Evolutionary conservation across 495 filamentous ascomycete species (phyloP).

Genomic region (Aspergillus saccharolyticus): DNA sequence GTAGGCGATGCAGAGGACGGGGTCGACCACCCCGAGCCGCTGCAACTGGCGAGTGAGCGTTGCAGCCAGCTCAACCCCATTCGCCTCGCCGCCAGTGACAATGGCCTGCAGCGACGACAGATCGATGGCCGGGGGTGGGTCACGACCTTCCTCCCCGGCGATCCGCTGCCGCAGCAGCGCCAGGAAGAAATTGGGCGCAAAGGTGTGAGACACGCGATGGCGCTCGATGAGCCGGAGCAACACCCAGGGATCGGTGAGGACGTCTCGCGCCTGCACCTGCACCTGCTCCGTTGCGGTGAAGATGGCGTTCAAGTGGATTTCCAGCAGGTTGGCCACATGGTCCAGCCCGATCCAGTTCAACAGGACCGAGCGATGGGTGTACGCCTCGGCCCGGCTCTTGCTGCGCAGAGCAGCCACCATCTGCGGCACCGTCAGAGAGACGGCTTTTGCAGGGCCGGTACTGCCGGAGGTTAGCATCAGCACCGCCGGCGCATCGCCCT

Average conservation of each 20-base stretch:
- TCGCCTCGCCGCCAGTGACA: constrained; percentile 38
- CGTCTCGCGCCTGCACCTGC: constrained; percentile 37
- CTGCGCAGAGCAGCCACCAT: constrained; percentile 42
- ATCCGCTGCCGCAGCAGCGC: constrained; percentile 5
- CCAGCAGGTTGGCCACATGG: constrained; percentile 49
- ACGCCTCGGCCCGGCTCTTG: constrained; percentile 23
- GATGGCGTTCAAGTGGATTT: constrained; percentile 49
- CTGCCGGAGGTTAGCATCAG: constrained; percentile 57
- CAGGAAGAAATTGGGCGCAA: constrained; percentile 57
- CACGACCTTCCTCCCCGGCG: background rate
- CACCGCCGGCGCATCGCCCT: constrained; percentile 8
- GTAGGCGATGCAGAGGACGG: constrained; percentile 41
- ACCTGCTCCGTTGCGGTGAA: constrained; percentile 37
- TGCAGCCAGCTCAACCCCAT: constrained; percentile 17
- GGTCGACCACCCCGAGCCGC: background rate
- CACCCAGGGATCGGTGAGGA: constrained; percentile 34
- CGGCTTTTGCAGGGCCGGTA: constrained; percentile 52
- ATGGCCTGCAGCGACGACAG: constrained; percentile 14
- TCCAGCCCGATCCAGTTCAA: constrained; percentile 48
- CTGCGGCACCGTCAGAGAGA: constrained; percentile 40
- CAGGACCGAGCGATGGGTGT: constrained; percentile 26
- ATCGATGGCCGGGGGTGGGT: constrained; percentile 20
- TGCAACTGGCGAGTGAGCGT: background rate
- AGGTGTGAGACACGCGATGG: constrained; percentile 42
- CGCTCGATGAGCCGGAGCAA: constrained; percentile 38